Evolutionary conservation across 352 stramenopile species (phyloP).

Genomic region (Phytophthora podocarpi): DNA sequence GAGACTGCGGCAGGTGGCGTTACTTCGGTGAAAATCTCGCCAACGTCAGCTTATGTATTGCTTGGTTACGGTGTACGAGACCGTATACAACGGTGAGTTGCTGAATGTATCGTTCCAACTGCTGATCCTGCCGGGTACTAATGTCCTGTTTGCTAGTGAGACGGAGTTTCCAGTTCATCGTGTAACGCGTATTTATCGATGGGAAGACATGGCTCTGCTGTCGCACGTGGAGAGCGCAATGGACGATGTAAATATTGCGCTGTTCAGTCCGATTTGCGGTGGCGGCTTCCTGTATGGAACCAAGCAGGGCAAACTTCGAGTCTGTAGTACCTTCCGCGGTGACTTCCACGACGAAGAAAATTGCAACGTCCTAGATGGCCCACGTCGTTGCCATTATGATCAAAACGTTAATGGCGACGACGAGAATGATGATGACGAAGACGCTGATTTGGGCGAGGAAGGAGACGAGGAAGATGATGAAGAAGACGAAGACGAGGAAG

Average conservation of each 20-base stretch:
- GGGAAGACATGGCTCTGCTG: conserved; percentile 89
- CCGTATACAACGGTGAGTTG: conserved; percentile 74
- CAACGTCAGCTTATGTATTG: conserved; percentile 84
- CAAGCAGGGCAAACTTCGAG: conserved; percentile 94
- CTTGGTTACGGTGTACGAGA: conserved; percentile 87
- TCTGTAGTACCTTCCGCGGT: conserved; percentile 84
- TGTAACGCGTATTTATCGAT: conserved; percentile 88
- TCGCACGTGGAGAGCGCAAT: conserved; percentile 87
- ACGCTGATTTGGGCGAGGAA: conserved; percentile 50
- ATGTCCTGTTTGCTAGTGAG: conserved; percentile 47
- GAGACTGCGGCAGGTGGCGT: conserved; percentile 84
- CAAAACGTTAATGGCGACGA: conserved; percentile 58
- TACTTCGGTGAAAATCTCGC: conserved; percentile 91
- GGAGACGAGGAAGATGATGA: conserved; percentile 49
- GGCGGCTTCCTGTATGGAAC: conserved; percentile 98
- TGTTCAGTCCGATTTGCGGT: conserved; percentile 97
- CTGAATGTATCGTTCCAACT: not conserved
- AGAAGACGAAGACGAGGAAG: conserved; percentile 35
- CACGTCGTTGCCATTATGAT: conserved; percentile 65
- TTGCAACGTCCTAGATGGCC: conserved; percentile 80
- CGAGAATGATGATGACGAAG: conserved; percentile 58
- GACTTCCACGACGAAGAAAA: conserved; percentile 79
- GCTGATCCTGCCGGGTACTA: not conserved
- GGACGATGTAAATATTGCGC: conserved; percentile 98
- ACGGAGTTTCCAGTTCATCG: conserved; percentile 84